These are phyloP conservation scores for Mercurialis annua DNA, from an alignment of 345 rosid species.

Conservation along the genomic window DNA sequence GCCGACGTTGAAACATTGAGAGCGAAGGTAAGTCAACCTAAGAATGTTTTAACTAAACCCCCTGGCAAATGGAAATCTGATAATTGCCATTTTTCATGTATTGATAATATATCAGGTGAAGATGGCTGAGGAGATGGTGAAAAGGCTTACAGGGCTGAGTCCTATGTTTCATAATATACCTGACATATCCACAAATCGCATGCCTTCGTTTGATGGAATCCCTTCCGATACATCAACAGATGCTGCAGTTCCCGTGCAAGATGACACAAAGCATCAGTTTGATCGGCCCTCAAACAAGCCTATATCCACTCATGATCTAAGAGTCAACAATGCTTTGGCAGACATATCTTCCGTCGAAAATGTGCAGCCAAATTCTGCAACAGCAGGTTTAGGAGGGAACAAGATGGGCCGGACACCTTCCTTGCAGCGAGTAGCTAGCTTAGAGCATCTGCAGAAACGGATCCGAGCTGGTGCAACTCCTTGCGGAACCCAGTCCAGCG, in stretches of 20 bases:
- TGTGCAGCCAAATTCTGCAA: conserved; percentile 27
- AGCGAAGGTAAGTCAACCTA: conserved; percentile 21
- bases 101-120: conserved; percentile 24
- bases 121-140: conserved; percentile 33
- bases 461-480: conserved; percentile 50
- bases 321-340: conserved; percentile 32
- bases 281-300: conserved; percentile 34
- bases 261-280: conserved; percentile 36
- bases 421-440: conserved; percentile 78
- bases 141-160: conserved; percentile 27
- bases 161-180: conserved; percentile 38
- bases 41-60: not conserved
- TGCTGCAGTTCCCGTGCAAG: conserved; percentile 52
- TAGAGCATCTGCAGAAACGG: conserved; percentile 87
- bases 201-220: conserved; percentile 43
- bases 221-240: conserved; percentile 52
- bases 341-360: conserved; percentile 49
- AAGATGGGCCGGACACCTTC: conserved; percentile 67
- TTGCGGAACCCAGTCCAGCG: conserved; percentile 20
- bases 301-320: conserved; percentile 25
- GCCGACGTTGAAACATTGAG: conserved; percentile 30
- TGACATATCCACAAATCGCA: conserved; percentile 40
- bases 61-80: not conserved
- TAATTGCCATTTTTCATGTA: not conserved
- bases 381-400: conserved; percentile 33